Percentiles rank a stretch among this genome's conserved stretches.
These are phyloP conservation scores for Zygoascus hellenicus DNA, from an alignment of 1,139 yeast genomes.

Conservation along the genomic window DNA sequence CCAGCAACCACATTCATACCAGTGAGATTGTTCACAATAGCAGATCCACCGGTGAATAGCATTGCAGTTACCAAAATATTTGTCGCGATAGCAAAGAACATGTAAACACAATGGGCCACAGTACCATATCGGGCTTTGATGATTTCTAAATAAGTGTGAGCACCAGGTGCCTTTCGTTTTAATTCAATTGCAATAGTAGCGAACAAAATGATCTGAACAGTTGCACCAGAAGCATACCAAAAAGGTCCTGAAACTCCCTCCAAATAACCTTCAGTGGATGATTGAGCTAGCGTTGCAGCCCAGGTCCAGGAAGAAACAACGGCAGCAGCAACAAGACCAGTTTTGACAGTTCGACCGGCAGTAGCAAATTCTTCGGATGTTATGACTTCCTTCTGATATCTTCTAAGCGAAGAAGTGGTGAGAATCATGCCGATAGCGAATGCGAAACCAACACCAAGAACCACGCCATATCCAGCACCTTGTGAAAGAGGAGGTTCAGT, in stretches of 20 bases:
- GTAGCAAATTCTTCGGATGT: constrained; percentile 56
- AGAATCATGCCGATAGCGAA: constrained; percentile 50
- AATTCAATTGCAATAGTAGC: constrained; percentile 71
- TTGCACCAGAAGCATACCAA: constrained; percentile 73
- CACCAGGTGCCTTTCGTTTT: constrained; percentile 36
- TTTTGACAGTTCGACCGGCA: constrained; percentile 65
- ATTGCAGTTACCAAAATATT: constrained; percentile 76
- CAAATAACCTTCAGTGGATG: constrained; percentile 70
- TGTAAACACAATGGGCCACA: constrained; percentile 58
- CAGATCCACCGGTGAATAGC: constrained; percentile 81
- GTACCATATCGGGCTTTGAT: constrained; percentile 66
- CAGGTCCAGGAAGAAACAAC: constrained; percentile 93
- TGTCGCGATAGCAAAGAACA: constrained; percentile 79
- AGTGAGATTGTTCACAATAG: constrained; percentile 58
- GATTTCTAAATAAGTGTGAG: constrained; percentile 71
- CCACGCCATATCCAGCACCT: constrained; percentile 90
- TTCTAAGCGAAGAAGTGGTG: constrained; percentile 45
- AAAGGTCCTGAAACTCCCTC: constrained; percentile 74
- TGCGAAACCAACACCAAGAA: constrained; percentile 75
- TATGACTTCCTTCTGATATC: constrained; percentile 47
- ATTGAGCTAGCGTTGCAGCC: constrained; percentile 79
- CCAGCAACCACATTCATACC: constrained; percentile 84
- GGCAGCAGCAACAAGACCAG: constrained; percentile 77
- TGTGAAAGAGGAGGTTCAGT: constrained; percentile 40
- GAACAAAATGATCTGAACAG: constrained; percentile 65